These are phyloP conservation scores for Oligophagozyma castellii DNA, from an alignment of 1,139 yeast genomes.

Conservation along the genomic window DNA sequence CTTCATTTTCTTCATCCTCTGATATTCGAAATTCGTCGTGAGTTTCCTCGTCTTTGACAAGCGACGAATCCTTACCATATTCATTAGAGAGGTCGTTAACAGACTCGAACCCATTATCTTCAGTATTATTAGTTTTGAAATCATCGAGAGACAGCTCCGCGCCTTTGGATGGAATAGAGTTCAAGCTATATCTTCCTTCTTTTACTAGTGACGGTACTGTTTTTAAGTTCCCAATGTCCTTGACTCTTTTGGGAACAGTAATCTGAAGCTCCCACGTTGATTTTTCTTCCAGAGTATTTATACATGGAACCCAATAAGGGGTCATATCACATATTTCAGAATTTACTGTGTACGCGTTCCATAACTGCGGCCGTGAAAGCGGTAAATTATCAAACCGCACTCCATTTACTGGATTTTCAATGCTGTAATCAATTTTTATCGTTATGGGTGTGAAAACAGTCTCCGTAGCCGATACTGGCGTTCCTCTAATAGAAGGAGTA, in stretches of 20 bases:
- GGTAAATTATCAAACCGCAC: conserved; percentile 42
- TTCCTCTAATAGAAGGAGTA: conserved; percentile 28
- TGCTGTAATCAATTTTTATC: conserved; percentile 52
- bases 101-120: conserved; percentile 13
- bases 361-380: conserved; percentile 29
- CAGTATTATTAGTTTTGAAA: conserved; percentile 7
- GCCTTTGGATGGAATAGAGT: neutral
- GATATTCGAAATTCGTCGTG: conserved; percentile 13
- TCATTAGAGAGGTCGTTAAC: conserved; percentile 13
- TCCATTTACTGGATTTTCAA: conserved; percentile 62
- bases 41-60: conserved; percentile 13
- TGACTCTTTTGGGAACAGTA: conserved; percentile 66
- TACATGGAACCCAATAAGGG: conserved; percentile 93
- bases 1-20: conserved; percentile 20
- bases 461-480: conserved; percentile 28
- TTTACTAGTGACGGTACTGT: conserved; percentile 8
- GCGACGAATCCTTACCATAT: conserved; percentile 20
- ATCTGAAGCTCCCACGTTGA: conserved; percentile 88
- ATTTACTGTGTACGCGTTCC: conserved; percentile 85
- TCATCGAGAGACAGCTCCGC: conserved; percentile 4
- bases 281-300: conserved; percentile 79
- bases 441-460: conserved; percentile 56
- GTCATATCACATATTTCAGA: conserved; percentile 69
- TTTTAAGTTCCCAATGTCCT: conserved; percentile 47
- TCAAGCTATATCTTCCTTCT: neutral